Conservation (phyloP, 2,329 filamentous ascomycete genomes). For the Graphiopsis chlorocephala region DNA sequence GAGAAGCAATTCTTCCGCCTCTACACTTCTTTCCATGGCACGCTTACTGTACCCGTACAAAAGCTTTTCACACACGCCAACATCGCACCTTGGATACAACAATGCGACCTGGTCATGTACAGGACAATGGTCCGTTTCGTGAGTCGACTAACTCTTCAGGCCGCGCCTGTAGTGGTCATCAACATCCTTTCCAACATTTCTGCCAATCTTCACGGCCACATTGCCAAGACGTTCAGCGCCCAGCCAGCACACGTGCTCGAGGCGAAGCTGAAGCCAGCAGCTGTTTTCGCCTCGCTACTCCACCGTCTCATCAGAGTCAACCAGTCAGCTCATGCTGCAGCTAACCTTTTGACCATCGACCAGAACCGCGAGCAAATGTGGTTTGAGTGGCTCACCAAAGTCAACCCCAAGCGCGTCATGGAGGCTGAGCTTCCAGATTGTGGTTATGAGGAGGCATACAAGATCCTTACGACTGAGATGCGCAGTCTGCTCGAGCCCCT, state of each 20-base stretch:
- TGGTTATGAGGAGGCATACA: constrained; percentile 55
- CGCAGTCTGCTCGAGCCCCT: constrained; percentile 68
- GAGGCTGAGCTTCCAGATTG: constrained; percentile 56
- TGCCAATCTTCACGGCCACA: constrained; percentile 73
- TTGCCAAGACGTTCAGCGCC: constrained; percentile 78
- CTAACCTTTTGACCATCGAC: constrained; percentile 84
- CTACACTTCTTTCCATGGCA: constrained; percentile 93
- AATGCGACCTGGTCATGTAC: constrained; percentile 93
- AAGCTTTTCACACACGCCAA: constrained; percentile 81
- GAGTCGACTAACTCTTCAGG: constrained; percentile 82
- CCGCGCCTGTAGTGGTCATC: constrained; percentile 82
- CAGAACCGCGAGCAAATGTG: constrained; percentile 95
- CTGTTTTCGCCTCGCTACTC: constrained; percentile 81
- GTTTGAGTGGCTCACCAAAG: constrained; percentile 73
- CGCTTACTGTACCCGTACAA: constrained; percentile 92
- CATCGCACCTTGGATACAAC: constrained; percentile 87
- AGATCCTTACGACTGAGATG: constrained; percentile 59
- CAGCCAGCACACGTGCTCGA: constrained; percentile 82
- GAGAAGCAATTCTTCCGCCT: constrained; percentile 95
- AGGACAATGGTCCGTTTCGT: constrained; percentile 95
- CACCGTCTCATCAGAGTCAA: constrained; percentile 89
- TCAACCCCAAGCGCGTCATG: constrained; percentile 56
- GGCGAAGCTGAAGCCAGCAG: constrained; percentile 83
- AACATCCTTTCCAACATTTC: constrained; percentile 86
- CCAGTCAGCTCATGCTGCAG: constrained; percentile 86